Evolutionary conservation across 148 eudicot genomes (phyloP).

Genomic region (Arctostaphylos glauca): DNA sequence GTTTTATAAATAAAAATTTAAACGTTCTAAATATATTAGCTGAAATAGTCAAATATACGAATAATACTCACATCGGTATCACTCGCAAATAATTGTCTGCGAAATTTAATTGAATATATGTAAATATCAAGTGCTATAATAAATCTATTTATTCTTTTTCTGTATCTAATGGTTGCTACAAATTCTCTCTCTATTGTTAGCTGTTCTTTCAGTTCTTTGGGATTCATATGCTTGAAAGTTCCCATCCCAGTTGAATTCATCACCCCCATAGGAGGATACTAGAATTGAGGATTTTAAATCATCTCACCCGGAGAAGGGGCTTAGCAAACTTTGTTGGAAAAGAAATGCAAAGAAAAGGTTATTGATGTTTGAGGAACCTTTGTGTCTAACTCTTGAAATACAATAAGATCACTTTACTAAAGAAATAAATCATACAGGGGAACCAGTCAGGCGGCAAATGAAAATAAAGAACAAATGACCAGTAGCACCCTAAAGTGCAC

Average conservation of each 20-base stretch:
- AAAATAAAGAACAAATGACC: background rate
- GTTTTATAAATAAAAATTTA: background rate
- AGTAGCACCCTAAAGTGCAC: background rate
- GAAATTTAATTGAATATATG: background rate
- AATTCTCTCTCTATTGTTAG: background rate
- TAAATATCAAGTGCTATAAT: background rate
- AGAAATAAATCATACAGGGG: background rate
- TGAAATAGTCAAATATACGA: background rate
- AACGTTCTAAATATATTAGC: background rate
- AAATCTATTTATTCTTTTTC: background rate
- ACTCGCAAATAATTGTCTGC: background rate
- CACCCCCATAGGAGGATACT: background rate
- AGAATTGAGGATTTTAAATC: background rate
- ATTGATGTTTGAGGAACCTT: background rate
- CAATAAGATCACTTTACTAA: background rate
- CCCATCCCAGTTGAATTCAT: background rate
- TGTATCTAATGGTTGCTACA: background rate
- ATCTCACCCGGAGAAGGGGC: background rate
- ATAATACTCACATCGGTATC: background rate
- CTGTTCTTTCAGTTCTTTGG: background rate
- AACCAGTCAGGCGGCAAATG: background rate
- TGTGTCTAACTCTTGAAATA: background rate
- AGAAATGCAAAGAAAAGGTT: background rate
- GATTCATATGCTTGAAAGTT: background rate
- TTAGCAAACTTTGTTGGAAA: background rate